phyloP scores from a whole-genome alignment of 371 early-diverging fungal genomes.

The Mortierella sp. region DNA sequence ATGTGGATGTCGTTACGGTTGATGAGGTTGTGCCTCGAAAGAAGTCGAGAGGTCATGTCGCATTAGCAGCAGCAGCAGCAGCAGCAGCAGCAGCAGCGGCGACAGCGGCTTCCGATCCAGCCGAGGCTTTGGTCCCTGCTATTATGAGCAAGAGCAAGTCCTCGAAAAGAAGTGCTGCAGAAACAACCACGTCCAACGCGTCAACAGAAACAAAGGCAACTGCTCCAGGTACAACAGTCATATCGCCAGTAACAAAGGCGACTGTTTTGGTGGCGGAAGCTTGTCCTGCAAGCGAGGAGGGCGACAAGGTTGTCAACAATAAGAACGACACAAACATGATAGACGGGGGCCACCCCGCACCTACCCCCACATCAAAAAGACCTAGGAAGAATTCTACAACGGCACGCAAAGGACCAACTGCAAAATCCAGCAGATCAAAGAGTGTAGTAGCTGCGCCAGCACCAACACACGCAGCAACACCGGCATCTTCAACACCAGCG shows the following conservation, averaged over 20 bases:
- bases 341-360: background rate
- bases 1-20: conserved; percentile 3
- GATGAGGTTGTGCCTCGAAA: conserved; percentile 10
- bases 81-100: background rate
- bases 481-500: background rate
- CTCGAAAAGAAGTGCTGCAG: background rate
- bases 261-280: background rate
- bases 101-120: background rate
- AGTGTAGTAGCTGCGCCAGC: background rate
- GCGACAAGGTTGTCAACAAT: background rate
- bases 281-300: background rate
- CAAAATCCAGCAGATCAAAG: conserved; percentile 15
- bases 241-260: background rate
- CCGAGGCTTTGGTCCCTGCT: background rate
- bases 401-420: background rate
- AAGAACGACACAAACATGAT: background rate
- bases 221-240: background rate
- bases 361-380: conserved; percentile 6
- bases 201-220: background rate
- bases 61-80: too few species aligned
- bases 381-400: background rate
- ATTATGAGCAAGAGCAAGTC: background rate
- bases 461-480: background rate
- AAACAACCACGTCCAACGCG: background rate
- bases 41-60: background rate